A percentile compares a stretch with the other conserved stretches of the same genome.
Evolutionary conservation across 495 filamentous ascomycete species (phyloP).

Genomic region (Trypethelium eluteriae): DNA sequence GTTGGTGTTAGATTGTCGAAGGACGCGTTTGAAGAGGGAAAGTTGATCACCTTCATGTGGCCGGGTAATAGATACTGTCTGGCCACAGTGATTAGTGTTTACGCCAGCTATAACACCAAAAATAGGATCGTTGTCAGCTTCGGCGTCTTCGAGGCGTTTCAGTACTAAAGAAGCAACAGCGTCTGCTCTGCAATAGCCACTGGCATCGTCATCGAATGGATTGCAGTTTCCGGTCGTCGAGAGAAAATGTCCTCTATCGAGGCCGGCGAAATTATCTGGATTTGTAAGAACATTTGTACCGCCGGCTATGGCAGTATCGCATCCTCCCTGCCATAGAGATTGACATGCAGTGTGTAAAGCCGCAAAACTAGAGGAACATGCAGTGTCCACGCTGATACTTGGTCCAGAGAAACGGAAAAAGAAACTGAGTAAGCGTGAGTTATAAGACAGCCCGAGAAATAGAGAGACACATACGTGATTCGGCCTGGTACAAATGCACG

Average conservation of each 20-base stretch:
- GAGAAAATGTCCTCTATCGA: constrained; percentile 36
- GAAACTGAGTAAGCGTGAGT: constrained; percentile 33
- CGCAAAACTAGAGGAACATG: constrained; percentile 35
- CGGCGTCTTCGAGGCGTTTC: constrained; percentile 34
- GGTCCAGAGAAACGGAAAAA: constrained; percentile 18
- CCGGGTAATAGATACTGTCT: constrained; percentile 36
- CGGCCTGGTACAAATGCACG: constrained; percentile 32
- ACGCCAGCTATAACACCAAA: constrained; percentile 29
- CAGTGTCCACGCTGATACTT: constrained; percentile 27
- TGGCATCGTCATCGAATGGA: constrained; percentile 37
- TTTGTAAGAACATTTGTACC: constrained; percentile 37
- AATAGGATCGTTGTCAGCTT: constrained; percentile 33
- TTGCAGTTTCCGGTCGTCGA: constrained; percentile 39
- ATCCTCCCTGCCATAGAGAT: constrained; percentile 33
- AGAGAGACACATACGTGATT: constrained; percentile 32
- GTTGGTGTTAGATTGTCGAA: constrained; percentile 20
- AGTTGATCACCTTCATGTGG: constrained; percentile 31
- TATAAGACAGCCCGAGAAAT: constrained; percentile 23
- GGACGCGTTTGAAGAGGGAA: constrained; percentile 22
- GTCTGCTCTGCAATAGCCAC: constrained; percentile 40
- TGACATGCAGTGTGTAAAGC: constrained; percentile 36
- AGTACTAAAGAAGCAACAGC: constrained; percentile 33
- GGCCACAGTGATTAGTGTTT: constrained; percentile 33
- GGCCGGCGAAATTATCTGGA: constrained; percentile 32
- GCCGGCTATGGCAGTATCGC: constrained; percentile 38